Evolutionary conservation across 306 rosid genomes (phyloP).

Genomic region (Dryas alaskensis): DNA sequence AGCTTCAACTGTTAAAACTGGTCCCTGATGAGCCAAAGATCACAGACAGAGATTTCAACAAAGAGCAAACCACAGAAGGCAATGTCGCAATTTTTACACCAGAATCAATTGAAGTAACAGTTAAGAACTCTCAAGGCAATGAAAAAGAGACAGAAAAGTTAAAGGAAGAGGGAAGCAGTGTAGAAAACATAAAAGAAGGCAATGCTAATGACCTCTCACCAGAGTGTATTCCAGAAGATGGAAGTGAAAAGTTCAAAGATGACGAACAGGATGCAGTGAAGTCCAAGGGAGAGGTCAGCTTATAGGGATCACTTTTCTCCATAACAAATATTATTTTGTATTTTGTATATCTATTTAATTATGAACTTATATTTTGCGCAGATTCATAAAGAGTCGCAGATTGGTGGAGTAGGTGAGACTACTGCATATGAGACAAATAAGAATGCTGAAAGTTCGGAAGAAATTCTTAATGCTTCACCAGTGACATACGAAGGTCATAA

Average conservation of each 20-base stretch:
- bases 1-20: neutral
- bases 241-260: neutral
- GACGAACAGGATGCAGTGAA: slow-evolving; percentile 16
- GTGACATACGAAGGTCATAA: slow-evolving; percentile 16
- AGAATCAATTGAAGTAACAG: slow-evolving; percentile 19
- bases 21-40: slow-evolving; percentile 8
- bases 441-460: slow-evolving; percentile 9
- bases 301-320: neutral
- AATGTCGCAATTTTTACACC: slow-evolving; percentile 12
- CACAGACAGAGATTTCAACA: slow-evolving; percentile 1
- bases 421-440: slow-evolving; percentile 12
- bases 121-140: slow-evolving; percentile 11
- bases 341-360: neutral
- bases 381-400: slow-evolving; percentile 17
- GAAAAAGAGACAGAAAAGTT: slow-evolving; percentile 23
- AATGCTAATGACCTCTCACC: slow-evolving; percentile 1
- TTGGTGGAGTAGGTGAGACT: slow-evolving; percentile 18
- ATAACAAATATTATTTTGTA: slow-evolving; percentile 1
- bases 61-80: slow-evolving; percentile 23
- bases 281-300: slow-evolving; percentile 26
- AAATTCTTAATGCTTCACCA: slow-evolving; percentile 2
- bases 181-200: slow-evolving; percentile 19
- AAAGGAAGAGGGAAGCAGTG: slow-evolving; percentile 21
- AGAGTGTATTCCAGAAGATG: slow-evolving; percentile 21
- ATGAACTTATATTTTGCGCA: slow-evolving; percentile 17